A percentile compares a stretch with the other conserved stretches of the same genome.
These are phyloP conservation scores for Neurospora discreta DNA, from an alignment of 495 filamentous ascomycete genomes.

Conservation along the genomic window DNA sequence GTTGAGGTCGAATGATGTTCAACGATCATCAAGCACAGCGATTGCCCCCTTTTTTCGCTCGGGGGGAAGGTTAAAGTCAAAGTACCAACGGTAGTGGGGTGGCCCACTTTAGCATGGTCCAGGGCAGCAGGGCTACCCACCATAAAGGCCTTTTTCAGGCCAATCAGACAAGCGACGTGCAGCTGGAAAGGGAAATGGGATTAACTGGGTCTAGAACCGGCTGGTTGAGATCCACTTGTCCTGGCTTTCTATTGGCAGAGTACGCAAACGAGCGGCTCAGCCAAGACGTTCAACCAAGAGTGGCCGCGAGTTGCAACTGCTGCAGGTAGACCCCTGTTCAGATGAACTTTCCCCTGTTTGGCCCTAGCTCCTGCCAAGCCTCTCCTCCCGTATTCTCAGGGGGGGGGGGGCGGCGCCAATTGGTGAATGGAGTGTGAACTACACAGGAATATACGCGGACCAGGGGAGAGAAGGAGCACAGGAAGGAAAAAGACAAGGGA, in stretches of 20 bases:
- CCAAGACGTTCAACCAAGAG: not conserved
- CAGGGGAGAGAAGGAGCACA: not conserved
- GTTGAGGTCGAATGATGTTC: not conserved
- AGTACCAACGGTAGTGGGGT: not conserved
- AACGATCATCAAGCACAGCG: not conserved
- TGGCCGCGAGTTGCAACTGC: constrained; percentile 1
- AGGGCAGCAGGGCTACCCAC: not conserved
- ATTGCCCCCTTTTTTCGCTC: not conserved
- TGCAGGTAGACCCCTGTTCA: not conserved
- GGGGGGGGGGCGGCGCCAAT: too few relatives aligned
- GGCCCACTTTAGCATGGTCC: not conserved
- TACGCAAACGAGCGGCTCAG: not conserved
- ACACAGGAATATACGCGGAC: not conserved
- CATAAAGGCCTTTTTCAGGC: not conserved
- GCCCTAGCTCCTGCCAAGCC: not conserved
- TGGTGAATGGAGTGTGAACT: not conserved
- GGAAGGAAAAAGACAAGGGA: not conserved
- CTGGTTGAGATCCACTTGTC: not conserved
- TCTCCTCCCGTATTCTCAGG: not conserved
- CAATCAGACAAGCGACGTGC: constrained; percentile 6
- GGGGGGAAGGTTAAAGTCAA: not conserved
- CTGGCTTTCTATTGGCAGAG: not conserved
- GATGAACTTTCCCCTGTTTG: not conserved
- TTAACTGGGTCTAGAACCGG: not conserved
- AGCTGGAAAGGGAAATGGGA: constrained; percentile 6